Evolutionary conservation across 176 grass and related monocot species (phyloP).

Genomic region (Sorghum bicolor): Sorghum_bicolor_NCBIv3 NC_012875.2:58674501-58675000

Average conservation of each 20-base stretch:
- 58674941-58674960: slow-evolving; percentile 39
- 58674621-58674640: not conserved
- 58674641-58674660: slow-evolving; percentile 16
- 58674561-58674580: no score
- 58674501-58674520: no score
- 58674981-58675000: not conserved
- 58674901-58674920: slow-evolving; percentile 25
- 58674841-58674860: slow-evolving; percentile 3
- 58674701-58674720: slow-evolving; percentile 30
- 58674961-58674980: slow-evolving; percentile 27
- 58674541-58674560: no score
- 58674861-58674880: slow-evolving; percentile 12
- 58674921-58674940: slow-evolving; percentile 24
- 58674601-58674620: not conserved
- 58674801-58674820: slow-evolving; percentile 27
- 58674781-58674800: slow-evolving; percentile 25
- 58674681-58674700: slow-evolving; percentile 30
- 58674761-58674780: slow-evolving; percentile 10
- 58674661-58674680: slow-evolving; percentile 38
- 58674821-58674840: slow-evolving; percentile 24
- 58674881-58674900: not conserved
- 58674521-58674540: no score
- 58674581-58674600: not conserved
- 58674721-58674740: slow-evolving; percentile 13
- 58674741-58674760: not conserved